phyloP scores from a whole-genome alignment of 352 stramenopile genomes.

The Globisporangium okanoganense region DNA sequence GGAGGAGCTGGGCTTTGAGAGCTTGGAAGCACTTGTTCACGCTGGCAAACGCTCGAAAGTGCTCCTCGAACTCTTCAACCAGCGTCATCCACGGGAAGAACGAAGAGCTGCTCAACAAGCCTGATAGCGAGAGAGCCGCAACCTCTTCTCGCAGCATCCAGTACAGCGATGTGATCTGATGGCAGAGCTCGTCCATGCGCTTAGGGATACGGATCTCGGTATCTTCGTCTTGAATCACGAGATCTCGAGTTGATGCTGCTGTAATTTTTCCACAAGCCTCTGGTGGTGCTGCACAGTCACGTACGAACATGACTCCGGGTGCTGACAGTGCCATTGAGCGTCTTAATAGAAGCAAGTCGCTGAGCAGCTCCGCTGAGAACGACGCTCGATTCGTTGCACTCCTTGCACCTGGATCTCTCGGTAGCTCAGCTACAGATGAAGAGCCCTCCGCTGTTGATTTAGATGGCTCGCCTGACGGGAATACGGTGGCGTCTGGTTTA shows the following conservation, averaged over 20 bases:
- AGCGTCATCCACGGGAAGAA: conserved; percentile 14
- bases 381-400: not conserved
- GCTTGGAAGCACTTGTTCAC: conserved; percentile 4
- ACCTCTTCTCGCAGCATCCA: conserved; percentile 9
- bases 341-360: conserved; percentile 21
- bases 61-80: conserved; percentile 9
- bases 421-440: not conserved
- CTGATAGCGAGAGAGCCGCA: not conserved
- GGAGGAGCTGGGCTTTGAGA: conserved; percentile 2
- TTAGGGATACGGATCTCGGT: not conserved
- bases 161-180: conserved; percentile 6
- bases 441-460: not conserved
- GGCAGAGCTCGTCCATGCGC: not conserved
- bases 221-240: not conserved
- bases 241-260: not conserved
- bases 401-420: not conserved
- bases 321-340: conserved; percentile 14
- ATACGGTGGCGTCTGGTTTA: not conserved
- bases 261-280: not conserved
- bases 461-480: too few species aligned
- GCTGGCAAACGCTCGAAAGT: conserved; percentile 4
- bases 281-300: not conserved
- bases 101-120: not conserved
- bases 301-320: conserved; percentile 3
- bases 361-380: conserved; percentile 24